Evolutionary conservation across 805 yeast species (phyloP), one percentile per base, ranked within the genome.

Genomic region (Metschnikowia koreensis): DNA sequence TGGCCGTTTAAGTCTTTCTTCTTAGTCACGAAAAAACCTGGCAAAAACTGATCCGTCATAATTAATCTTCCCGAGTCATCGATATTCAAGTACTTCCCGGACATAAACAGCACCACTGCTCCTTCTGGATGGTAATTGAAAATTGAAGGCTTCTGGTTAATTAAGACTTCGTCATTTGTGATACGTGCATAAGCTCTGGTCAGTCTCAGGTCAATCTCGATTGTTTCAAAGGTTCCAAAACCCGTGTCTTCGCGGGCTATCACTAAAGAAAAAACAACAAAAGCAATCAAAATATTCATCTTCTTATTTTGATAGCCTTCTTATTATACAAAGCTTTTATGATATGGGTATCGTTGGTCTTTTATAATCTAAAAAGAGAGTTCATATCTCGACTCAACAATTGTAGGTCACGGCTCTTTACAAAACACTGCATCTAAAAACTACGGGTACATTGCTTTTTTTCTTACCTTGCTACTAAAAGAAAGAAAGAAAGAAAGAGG

Each of bases 231-330:
- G 28, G n/a, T n/a, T 17, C 50, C 50, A 27, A 27, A 41, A 2
- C 45, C 50, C 1, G 41, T 41, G 17, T 47, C 50, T 34, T 44
- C 41, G 10, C 47, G 47, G 15, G 33, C 47, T 11, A 16, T 13
- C 8, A 12, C 33, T 12, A 37, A 13, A 3, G 41, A 11, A 16
- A 31, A 6, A 12, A 40, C n/a, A 26, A 31, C 11, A 15, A 42
- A 42, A 16, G 8, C 1, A 27, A 13, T 12, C n/a, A 3, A n/a
- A n/a, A 2, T 41, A 12, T 31, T 31, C 34, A 31, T 31, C 6
- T 31, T 31, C 4, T 22, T 22, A 22, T 3, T 22, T 22, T 22
- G 22, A 22, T 22, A 4, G 4, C 22, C 22, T 22, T 22, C 4
- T 22, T n/a, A n/a, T n/a, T n/a, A n/a, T n/a, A n/a, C n/a, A 22